Base-by-base conservation (phyloP, 2,329 filamentous ascomycete species). In the Magnaporthiopsis incrustans region DNA sequence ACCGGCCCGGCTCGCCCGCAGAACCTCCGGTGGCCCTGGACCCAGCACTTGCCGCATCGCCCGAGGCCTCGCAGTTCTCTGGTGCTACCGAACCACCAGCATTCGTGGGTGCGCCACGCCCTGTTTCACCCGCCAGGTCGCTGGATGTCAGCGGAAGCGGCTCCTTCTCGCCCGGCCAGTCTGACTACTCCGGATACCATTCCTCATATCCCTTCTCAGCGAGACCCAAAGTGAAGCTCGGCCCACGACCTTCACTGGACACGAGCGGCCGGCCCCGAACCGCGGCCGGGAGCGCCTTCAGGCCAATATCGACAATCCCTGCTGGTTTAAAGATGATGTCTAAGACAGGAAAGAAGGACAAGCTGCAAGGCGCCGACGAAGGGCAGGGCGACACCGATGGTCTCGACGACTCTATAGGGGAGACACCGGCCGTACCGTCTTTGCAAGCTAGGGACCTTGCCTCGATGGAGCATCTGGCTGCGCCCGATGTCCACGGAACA, bases 161-260 rank as follows among this genome's bases (percentile, higher is more conserved):
- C 68, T 84, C 83, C 5, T 82, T 81, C 1, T 83, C 85, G 69
- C 81, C 82, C 15, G 74, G 78, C 30, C 78, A 81, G 59, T 75
- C 78, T 7, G 84, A 87, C 14, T 69, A 82, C 44, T 82, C 81
- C 70, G 78, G 75, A 67, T 80, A 80, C 65, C 22, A 30, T 10
- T 60, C 58, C 1, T 74, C 77, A 30, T 77, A 80, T 15, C 83
- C 84, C 67, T 73, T 76, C 57, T 81, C 81, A 68, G 77, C 79
- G 69, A 92, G 90, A 71, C 89, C 89, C 58, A 97, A 96, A 74
- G 88, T 97, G 64, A 97, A 96, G 76, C 84, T 97, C 58, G 95
- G 88, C 1, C 94, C 95, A 12, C 85, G 94, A 59, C 92, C 92
- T 32, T 94, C 92, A 3, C 73, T 87, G 57, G 88, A 92, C 67